Base-by-base conservation (phyloP, 257 asterid species). In the Lycium barbarum region DNA sequence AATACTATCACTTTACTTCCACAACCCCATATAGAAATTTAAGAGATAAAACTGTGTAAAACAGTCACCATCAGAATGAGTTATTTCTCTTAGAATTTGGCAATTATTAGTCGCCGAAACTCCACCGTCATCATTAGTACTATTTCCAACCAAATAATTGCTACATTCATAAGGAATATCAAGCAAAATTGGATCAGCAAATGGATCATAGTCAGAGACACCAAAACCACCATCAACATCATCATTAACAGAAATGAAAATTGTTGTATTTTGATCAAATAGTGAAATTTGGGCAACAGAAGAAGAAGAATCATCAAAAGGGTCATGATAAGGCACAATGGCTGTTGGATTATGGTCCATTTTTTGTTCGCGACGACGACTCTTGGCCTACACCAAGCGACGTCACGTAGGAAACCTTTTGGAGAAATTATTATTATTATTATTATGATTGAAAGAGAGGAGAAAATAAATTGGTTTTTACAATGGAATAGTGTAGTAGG, bases 61-160 rank as follows among this genome's bases (percentile, higher is more conserved):
- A 14, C 11, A 76, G 84, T 26, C 74, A 92, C 98, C 98, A 80
- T 93, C 90, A 10, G 85, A 76, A 73, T 93, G 98, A 74, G 66
- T 83, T 10, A 91, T 66, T 85, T 95, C 91, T 82, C 98, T 79
- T 7, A 95, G 93, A 13, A 89, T 71, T 83, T 88, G 93, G 87
- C 93, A 92, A 79, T 88, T 89, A 83, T 26, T 51, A 4, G 40
- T 76, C 49, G 26, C 87, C 3, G 38, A 58, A 61, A 83, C 54
- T 36, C 65, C 91, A 6, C 35, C 74, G 4, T 14, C 38, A 38
- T 13, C 1, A 68, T 85, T 84, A 57, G 79, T 84, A 70, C n/a
- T 15, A 13, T 82, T 26, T 45, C 85, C 92, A 57, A 68, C 58
- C 53, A 73, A 53, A 3, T 85, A 5, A 49, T 76, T 8, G 7